Evolutionary conservation across 345 rosid genomes (phyloP).

Genomic region (Moricandia arvensis): DNA sequence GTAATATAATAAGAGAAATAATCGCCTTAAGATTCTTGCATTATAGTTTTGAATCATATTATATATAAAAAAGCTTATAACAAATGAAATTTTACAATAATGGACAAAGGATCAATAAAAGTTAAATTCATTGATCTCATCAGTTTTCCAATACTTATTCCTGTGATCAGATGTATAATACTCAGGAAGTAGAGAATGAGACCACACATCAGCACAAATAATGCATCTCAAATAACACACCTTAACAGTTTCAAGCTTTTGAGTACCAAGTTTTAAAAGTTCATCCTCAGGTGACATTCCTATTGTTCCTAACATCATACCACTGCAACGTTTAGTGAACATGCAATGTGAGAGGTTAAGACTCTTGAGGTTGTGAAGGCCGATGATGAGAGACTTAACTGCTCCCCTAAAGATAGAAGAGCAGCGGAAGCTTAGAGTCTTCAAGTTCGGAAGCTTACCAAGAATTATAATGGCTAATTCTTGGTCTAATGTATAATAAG

Average conservation of each 20-base stretch:
- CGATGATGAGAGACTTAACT: neutral
- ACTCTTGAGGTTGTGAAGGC: neutral
- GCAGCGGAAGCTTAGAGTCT: neutral
- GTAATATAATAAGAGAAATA: constrained; percentile 15
- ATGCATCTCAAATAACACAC: neutral
- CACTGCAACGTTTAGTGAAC: neutral
- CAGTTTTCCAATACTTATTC: neutral
- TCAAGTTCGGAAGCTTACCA: neutral
- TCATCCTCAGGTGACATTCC: neutral
- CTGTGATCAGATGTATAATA: neutral
- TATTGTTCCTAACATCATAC: neutral
- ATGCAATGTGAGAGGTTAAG: neutral
- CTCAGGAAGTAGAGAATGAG: neutral
- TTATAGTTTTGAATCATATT: neutral
- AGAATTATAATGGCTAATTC: neutral
- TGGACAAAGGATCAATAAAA: no score
- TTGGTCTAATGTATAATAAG: neutral
- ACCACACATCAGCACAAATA: neutral
- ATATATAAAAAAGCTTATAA: neutral
- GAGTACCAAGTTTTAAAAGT: neutral
- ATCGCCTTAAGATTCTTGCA: neutral
- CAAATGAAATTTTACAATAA: no score
- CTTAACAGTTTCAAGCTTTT: neutral
- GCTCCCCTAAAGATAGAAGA: neutral
- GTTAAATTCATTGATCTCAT: neutral